Conservation (phyloP, 768 basidiomycete genomes). For the Auricularia sp. region DNA sequence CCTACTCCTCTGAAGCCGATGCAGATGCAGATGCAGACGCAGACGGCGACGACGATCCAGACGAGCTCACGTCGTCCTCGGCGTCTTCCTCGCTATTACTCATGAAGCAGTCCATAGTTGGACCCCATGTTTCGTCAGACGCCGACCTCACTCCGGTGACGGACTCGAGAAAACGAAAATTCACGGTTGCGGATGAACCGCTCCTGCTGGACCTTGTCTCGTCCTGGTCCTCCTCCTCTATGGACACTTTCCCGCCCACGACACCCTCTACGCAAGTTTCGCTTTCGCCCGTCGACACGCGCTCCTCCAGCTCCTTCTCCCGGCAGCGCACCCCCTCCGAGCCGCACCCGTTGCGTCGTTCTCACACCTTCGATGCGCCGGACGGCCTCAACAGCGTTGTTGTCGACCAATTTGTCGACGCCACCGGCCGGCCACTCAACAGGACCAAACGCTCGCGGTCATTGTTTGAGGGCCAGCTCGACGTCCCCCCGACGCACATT, state of each 20-base stretch:
- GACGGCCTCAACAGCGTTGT: not conserved
- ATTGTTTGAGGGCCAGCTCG: not conserved
- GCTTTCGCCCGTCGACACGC: not conserved
- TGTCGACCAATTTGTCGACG: not conserved
- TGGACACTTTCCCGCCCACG: not conserved
- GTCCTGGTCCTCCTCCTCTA: not conserved
- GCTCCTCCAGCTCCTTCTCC: not conserved
- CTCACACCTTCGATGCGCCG: not conserved
- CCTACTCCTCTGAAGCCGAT: conserved; percentile 8
- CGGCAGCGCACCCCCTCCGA: not conserved
- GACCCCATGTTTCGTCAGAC: not conserved
- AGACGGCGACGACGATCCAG: not conserved
- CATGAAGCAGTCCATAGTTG: not conserved
- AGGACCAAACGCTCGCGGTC: not conserved
- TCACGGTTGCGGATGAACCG: not conserved
- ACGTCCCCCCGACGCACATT: not conserved
- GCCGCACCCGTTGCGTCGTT: not conserved
- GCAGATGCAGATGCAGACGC: not conserved
- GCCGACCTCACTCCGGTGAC: not conserved
- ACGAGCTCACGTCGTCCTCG: not conserved
- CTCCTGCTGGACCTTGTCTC: not conserved
- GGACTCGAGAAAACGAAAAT: not conserved
- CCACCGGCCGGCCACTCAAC: not conserved
- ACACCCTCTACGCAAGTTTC: not conserved
- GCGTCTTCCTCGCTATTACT: not conserved